These are phyloP conservation scores for Astrocystis sublimbata DNA, from an alignment of 495 filamentous ascomycete species.

Conservation along the genomic window DNA sequence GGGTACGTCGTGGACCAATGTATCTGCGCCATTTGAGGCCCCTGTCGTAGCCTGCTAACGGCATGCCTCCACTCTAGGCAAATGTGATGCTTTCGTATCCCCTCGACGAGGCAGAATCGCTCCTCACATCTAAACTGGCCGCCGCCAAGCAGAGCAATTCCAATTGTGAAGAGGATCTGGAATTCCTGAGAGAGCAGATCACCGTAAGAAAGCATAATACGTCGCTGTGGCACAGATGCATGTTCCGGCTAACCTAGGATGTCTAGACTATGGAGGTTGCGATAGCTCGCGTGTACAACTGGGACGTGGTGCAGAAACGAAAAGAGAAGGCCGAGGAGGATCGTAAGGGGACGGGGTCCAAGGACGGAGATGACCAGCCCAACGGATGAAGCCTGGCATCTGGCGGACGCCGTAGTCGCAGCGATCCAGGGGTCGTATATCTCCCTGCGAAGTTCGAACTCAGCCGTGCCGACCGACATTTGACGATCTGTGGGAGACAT, in stretches of 20 bases:
- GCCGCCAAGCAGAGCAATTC: conserved; percentile 74
- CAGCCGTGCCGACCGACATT: background rate
- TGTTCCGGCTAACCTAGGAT: conserved; percentile 26
- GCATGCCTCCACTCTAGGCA: conserved; percentile 53
- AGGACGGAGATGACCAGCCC: conserved; percentile 33
- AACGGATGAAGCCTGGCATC: conserved; percentile 31
- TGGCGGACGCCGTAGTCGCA: background rate
- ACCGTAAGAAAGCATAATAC: conserved; percentile 67
- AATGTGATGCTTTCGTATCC: conserved; percentile 98
- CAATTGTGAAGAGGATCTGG: conserved; percentile 94
- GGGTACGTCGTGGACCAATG: conserved; percentile 51
- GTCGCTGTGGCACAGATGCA: background rate
- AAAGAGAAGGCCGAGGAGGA: conserved; percentile 81
- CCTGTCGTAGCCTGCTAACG: background rate
- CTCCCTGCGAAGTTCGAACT: too few species aligned
- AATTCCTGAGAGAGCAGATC: conserved; percentile 95
- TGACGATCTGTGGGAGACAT: background rate
- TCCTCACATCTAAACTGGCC: conserved; percentile 76
- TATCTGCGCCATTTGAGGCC: background rate
- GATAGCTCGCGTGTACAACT: conserved; percentile 96
- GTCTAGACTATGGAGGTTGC: conserved; percentile 91
- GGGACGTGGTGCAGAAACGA: conserved; percentile 91
- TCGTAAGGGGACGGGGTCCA: conserved; percentile 36
- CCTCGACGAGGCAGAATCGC: conserved; percentile 76
- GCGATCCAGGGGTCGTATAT: conserved; percentile 17